phyloP scores from a whole-genome alignment of 2,329 filamentous ascomycete genomes.

The Monosporascus sp. region DNA sequence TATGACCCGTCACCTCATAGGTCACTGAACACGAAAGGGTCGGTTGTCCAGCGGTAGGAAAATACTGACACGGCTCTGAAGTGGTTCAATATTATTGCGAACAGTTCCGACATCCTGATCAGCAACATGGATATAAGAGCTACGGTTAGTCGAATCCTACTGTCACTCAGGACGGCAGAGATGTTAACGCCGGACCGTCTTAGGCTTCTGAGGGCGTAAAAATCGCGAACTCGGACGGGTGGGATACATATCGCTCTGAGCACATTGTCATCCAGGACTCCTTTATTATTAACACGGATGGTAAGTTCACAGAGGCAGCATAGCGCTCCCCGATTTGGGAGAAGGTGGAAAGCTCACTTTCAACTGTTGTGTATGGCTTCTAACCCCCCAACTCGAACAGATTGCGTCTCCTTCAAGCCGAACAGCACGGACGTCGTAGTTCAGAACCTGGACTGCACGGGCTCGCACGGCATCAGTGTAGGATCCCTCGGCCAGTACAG shows the following conservation, averaged over 20 bases:
- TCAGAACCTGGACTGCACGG: conserved; percentile 62
- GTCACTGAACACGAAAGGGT: background rate
- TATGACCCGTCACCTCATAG: too few relatives aligned
- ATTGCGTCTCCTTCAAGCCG: conserved; percentile 71
- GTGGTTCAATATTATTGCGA: conserved; percentile 62
- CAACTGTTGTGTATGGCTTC: background rate
- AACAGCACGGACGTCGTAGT: conserved; percentile 65
- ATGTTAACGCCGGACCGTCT: background rate
- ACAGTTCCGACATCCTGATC: conserved; percentile 59
- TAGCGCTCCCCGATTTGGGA: background rate
- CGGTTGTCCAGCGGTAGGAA: background rate
- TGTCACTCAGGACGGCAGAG: background rate
- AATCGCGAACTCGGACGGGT: conserved; percentile 56
- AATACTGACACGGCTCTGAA: conserved; percentile 29
- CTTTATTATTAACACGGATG: conserved; percentile 56
- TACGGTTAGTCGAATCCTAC: conserved; percentile 3
- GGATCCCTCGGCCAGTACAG: conserved; percentile 65
- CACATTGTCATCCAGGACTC: conserved; percentile 64
- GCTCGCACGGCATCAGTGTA: conserved; percentile 68
- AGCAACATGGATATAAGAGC: conserved; percentile 57
- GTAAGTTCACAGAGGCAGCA: conserved; percentile 20
- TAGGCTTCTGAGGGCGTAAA: conserved; percentile 32
- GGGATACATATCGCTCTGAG: conserved; percentile 57
- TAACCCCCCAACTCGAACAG: conserved; percentile 17
- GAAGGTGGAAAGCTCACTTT: background rate